Conservation (phyloP, 306 rosid species). For the Castanea sativa region DNA sequence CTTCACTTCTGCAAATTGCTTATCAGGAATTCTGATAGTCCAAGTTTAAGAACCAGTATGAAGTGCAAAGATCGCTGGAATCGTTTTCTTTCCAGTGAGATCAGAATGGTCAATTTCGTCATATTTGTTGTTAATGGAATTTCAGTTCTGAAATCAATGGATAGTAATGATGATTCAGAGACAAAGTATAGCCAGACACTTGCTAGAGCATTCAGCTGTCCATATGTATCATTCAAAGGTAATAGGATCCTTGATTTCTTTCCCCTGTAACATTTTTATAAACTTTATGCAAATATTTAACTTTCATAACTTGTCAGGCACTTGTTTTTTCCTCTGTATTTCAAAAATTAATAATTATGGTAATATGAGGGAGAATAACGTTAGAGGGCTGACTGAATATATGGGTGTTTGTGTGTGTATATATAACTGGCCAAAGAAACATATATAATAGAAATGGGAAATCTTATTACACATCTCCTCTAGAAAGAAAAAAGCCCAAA, state of each 20-base stretch:
- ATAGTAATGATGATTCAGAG: slow-evolving; percentile 35
- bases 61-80: slow-evolving; percentile 42
- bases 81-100: slow-evolving; percentile 34
- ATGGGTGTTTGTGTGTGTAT: neutral
- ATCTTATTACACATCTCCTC: neutral
- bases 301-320: neutral
- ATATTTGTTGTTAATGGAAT: slow-evolving; percentile 66
- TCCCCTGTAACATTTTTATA: neutral
- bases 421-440: neutral
- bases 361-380: neutral
- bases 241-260: slow-evolving; percentile 15
- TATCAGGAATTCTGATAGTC: slow-evolving; percentile 57
- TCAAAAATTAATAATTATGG: neutral
- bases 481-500: neutral
- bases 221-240: slow-evolving; percentile 75
- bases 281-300: neutral
- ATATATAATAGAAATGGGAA: neutral
- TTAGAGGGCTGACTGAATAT: neutral
- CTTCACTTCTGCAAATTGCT: slow-evolving; percentile 32
- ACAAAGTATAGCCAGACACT: slow-evolving; percentile 31
- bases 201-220: slow-evolving; percentile 61
- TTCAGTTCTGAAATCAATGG: slow-evolving; percentile 60
- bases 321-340: neutral
- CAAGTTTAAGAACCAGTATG: slow-evolving; percentile 41
- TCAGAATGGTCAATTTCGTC: slow-evolving; percentile 64